Evolutionary conservation across 805 yeast genomes (phyloP).

Genomic region (Cyberlindnera mycetangii): DNA sequence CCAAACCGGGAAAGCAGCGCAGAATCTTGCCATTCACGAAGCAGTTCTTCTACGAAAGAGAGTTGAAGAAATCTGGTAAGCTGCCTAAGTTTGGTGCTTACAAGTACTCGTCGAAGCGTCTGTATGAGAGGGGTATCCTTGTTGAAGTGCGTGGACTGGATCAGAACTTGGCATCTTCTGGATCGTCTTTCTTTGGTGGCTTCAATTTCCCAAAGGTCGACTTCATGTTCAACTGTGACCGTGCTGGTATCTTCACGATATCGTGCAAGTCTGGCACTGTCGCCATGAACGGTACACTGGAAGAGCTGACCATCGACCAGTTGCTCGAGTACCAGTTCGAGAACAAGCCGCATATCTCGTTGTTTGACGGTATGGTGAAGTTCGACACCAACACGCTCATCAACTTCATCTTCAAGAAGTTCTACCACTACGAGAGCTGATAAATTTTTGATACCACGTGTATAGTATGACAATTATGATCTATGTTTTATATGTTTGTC

Average conservation of each 20-base stretch:
- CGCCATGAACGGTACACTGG: constrained; percentile 54
- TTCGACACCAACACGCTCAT: constrained; percentile 69
- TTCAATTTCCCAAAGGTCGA: constrained; percentile 63
- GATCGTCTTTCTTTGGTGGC: constrained; percentile 36
- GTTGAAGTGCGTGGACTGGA: constrained; percentile 55
- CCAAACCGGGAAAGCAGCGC: constrained; percentile 30
- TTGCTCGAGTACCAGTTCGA: constrained; percentile 74
- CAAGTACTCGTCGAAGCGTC: constrained; percentile 70
- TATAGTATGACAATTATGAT: not conserved
- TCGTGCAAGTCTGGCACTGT: constrained; percentile 73
- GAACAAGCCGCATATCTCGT: constrained; percentile 45
- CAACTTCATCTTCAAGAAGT: constrained; percentile 69
- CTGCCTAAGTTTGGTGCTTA: constrained; percentile 75
- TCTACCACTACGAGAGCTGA: constrained; percentile 47
- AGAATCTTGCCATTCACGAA: constrained; percentile 57
- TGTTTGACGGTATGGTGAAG: constrained; percentile 66
- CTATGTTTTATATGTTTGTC: not conserved
- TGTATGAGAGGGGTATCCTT: constrained; percentile 70
- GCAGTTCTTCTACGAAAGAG: constrained; percentile 74
- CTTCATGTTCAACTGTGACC: constrained; percentile 73
- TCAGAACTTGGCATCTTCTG: constrained; percentile 34
- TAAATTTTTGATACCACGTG: not conserved
- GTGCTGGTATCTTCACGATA: constrained; percentile 66
- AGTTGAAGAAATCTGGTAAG: constrained; percentile 61
- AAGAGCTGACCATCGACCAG: constrained; percentile 64